Evolutionary conservation across 2,329 filamentous ascomycete species (phyloP).

Genomic region (Neonectria sp.): DNA sequence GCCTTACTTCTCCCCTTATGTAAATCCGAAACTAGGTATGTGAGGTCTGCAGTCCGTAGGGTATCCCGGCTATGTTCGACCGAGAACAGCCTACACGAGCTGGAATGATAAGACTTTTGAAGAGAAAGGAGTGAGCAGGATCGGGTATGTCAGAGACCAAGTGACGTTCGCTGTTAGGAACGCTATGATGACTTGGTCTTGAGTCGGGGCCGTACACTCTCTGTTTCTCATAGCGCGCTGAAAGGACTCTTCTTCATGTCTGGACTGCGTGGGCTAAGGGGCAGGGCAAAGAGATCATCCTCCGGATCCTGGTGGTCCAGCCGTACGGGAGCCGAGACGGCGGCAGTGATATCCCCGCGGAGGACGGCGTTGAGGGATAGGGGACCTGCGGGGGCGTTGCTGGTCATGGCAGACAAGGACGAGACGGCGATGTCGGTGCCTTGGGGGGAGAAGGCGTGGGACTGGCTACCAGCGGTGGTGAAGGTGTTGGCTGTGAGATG

Average conservation of each 20-base stretch:
- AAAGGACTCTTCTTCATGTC: conserved; percentile 91
- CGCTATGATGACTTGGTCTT: background rate
- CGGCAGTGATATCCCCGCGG: conserved; percentile 38
- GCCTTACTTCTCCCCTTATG: background rate
- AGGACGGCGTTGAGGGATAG: conserved; percentile 55
- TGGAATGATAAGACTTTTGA: conserved; percentile 9
- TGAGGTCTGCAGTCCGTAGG: background rate
- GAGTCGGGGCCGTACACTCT: background rate
- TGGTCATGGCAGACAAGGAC: conserved; percentile 53
- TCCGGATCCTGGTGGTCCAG: conserved; percentile 59
- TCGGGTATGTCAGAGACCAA: conserved; percentile 13
- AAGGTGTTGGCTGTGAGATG: conserved; percentile 53
- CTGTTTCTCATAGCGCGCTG: conserved; percentile 59
- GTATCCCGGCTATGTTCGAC: background rate
- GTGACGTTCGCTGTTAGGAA: conserved; percentile 3
- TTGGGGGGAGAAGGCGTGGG: conserved; percentile 51
- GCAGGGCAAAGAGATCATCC: conserved; percentile 89
- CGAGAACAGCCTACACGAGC: background rate
- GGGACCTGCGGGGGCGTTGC: conserved; percentile 40
- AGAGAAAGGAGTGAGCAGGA: conserved; percentile 7
- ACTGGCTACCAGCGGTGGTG: conserved; percentile 51
- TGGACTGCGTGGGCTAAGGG: conserved; percentile 87
- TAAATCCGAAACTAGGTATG: background rate
- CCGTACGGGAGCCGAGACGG: conserved; percentile 37
- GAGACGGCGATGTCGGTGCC: conserved; percentile 54